Percentiles rank a stretch among this genome's conserved stretches.
These are phyloP conservation scores for Adenanthera pavonina DNA, from an alignment of 306 rosid species.

Conservation along the genomic window DNA sequence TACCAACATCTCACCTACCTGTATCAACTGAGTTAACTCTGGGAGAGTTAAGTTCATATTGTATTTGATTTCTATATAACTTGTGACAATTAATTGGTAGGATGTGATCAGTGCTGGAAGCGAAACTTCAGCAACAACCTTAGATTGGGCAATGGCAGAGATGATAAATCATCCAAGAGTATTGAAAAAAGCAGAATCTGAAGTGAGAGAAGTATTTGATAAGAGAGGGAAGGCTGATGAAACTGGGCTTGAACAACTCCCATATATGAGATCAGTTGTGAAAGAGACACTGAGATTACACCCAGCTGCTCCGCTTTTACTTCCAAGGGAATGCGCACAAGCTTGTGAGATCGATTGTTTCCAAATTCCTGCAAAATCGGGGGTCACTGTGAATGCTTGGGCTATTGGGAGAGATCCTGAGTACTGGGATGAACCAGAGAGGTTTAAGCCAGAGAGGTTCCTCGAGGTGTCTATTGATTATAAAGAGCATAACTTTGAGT, in stretches of 20 bases:
- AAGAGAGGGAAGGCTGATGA: conserved; percentile 27
- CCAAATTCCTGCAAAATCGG: conserved; percentile 36
- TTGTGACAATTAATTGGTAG: conserved; percentile 1
- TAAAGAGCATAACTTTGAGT: conserved; percentile 39
- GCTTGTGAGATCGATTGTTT: conserved; percentile 42
- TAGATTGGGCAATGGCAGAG: conserved; percentile 51
- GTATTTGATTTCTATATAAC: too few relatives aligned
- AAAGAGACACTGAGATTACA: too few relatives aligned
- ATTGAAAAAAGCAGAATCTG: conserved; percentile 45
- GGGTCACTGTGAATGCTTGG: not conserved
- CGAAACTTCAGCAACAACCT: conserved; percentile 45
- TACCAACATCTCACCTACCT: too few relatives aligned
- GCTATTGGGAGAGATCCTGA: conserved; percentile 34
- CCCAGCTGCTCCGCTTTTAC: not conserved
- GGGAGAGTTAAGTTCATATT: too few relatives aligned
- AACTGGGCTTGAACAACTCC: conserved; percentile 29
- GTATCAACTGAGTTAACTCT: too few relatives aligned
- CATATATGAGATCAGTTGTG: conserved; percentile 25
- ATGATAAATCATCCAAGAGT: conserved; percentile 36
- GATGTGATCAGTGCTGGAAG: conserved; percentile 43
- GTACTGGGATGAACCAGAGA: conserved; percentile 31
- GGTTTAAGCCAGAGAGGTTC: conserved; percentile 44
- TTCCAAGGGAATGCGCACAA: conserved; percentile 42
- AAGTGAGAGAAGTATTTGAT: conserved; percentile 27
- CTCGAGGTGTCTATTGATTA: conserved; percentile 17